These are phyloP conservation scores for Talaromyces wortmannii DNA, from an alignment of 495 filamentous ascomycete species.

Conservation along the genomic window DNA sequence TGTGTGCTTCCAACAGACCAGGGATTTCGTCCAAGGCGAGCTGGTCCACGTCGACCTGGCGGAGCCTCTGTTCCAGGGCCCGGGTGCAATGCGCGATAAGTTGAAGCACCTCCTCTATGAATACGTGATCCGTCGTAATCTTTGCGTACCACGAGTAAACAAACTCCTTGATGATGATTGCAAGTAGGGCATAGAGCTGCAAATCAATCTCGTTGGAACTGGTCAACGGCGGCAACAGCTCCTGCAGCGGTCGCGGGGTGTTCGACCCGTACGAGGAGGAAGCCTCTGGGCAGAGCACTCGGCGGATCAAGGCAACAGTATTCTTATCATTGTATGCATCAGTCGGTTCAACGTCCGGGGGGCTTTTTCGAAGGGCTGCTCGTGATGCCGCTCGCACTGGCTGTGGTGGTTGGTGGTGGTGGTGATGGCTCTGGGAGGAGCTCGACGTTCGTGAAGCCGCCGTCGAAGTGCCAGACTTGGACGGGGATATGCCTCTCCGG, in stretches of 20 bases:
- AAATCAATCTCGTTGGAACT: slow-evolving; percentile 88
- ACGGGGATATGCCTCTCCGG: slow-evolving; percentile 35
- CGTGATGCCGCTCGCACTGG: slow-evolving; percentile 25
- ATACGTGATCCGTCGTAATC: slow-evolving; percentile 81
- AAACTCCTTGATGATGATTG: slow-evolving; percentile 81
- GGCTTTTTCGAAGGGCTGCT: slow-evolving; percentile 17
- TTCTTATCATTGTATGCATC: slow-evolving; percentile 48
- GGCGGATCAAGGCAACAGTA: slow-evolving; percentile 54
- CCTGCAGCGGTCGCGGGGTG: slow-evolving; percentile 55
- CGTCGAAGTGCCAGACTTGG: slow-evolving; percentile 45
- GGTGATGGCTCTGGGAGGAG: slow-evolving; percentile 25
- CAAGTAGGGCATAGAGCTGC: slow-evolving; percentile 85
- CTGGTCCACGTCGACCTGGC: slow-evolving; percentile 74
- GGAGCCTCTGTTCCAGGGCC: slow-evolving; percentile 75
- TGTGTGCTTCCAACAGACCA: slow-evolving; percentile 70
- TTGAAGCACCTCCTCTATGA: slow-evolving; percentile 79
- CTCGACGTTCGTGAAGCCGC: slow-evolving; percentile 24
- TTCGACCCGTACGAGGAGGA: slow-evolving; percentile 29
- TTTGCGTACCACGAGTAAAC: slow-evolving; percentile 88
- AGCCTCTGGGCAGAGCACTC: slow-evolving; percentile 53
- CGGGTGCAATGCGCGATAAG: slow-evolving; percentile 87
- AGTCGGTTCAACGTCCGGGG: slow-evolving; percentile 18
- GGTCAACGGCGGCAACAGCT: slow-evolving; percentile 83
- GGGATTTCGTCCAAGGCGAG: slow-evolving; percentile 86
- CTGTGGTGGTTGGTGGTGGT: background rate